These are phyloP conservation scores for Fusarium proliferatum DNA, from an alignment of 2,329 filamentous ascomycete species.

Conservation along the genomic window DNA sequence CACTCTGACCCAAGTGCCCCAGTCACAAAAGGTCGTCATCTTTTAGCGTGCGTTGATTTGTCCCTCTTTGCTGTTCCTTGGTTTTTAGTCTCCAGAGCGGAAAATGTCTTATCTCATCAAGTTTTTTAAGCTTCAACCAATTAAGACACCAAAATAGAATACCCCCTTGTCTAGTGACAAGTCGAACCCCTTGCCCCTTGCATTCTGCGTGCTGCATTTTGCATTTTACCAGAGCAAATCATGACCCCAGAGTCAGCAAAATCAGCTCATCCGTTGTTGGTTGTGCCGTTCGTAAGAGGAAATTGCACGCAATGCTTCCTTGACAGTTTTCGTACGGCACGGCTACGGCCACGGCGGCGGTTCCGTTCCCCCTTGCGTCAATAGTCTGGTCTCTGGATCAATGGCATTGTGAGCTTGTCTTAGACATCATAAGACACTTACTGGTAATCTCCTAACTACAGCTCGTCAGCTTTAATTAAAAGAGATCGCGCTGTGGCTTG, in stretches of 20 bases:
- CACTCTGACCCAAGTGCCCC: not conserved
- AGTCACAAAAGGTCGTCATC: not conserved
- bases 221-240: not conserved
- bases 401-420: constrained; percentile 15
- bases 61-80: constrained; percentile 1
- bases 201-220: not conserved
- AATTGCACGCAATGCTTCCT: not conserved
- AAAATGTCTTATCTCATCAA: not conserved
- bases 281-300: constrained; percentile 4
- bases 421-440: constrained; percentile 10
- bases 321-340: not conserved
- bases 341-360: not conserved
- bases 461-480: constrained; percentile 7
- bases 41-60: constrained; percentile 6
- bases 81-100: not conserved
- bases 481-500: constrained; percentile 3
- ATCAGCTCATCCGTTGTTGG: constrained; percentile 21
- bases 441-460: not conserved
- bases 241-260: not conserved
- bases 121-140: constrained; percentile 19
- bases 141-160: constrained; percentile 1
- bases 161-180: not conserved
- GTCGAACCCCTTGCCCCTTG: not conserved
- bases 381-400: constrained; percentile 1
- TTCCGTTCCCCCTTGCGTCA: constrained; percentile 6